Conservation (phyloP, 148 eudicot genomes). For the Persicaria tinctoria region DNA sequence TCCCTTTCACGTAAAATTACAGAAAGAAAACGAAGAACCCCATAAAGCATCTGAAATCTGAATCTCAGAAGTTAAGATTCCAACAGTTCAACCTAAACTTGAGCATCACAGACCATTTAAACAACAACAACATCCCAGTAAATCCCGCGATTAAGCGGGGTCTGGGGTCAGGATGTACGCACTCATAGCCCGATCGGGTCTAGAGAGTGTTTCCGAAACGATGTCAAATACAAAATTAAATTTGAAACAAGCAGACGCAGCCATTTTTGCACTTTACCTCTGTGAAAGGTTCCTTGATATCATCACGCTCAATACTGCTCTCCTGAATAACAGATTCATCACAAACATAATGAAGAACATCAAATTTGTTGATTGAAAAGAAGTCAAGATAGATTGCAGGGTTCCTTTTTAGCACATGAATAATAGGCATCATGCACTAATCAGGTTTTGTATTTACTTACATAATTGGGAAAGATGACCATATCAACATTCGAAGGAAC, state of each 20-base stretch:
- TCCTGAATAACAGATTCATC: constrained; percentile 37
- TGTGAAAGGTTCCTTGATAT: constrained; percentile 78
- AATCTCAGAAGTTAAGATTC: background rate
- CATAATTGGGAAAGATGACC: constrained; percentile 92
- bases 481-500: constrained; percentile 80
- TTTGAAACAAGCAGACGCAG: background rate
- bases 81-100: background rate
- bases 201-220: too few species aligned
- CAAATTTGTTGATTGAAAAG: background rate
- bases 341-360: background rate
- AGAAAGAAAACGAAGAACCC: background rate
- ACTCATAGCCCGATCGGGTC: too few species aligned
- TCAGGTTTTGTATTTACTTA: constrained; percentile 27
- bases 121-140: too few species aligned
- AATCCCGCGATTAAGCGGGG: too few species aligned
- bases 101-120: background rate
- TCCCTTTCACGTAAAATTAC: background rate
- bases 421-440: background rate
- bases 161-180: too few species aligned
- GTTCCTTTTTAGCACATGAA: background rate
- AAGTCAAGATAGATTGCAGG: background rate
- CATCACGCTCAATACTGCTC: constrained; percentile 85
- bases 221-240: background rate
- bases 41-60: background rate
- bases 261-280: constrained; percentile 40